Conservation (phyloP, 2,329 filamentous ascomycete species). For the Colletotrichum coccodes region DNA sequence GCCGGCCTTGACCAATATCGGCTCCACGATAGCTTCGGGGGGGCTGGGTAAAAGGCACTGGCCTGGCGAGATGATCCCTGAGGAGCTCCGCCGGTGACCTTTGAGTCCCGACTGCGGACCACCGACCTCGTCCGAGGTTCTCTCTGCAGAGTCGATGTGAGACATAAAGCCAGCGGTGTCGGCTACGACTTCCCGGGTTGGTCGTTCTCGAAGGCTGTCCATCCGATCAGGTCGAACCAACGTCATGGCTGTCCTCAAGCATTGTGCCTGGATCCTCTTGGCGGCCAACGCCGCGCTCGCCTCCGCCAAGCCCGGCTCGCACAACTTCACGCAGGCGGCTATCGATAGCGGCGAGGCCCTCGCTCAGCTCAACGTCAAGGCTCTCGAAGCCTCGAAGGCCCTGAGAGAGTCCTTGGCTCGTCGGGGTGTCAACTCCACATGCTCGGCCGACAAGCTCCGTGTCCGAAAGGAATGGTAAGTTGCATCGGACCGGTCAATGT, state of each 20-base stretch:
- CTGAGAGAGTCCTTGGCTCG: not conserved
- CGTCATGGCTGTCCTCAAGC: constrained; percentile 14
- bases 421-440: not conserved
- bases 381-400: constrained; percentile 4
- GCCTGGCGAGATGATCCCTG: not conserved
- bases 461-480: constrained; percentile 26
- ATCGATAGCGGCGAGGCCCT: constrained; percentile 21
- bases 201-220: not conserved
- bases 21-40: not conserved
- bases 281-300: not conserved
- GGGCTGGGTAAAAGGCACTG: not conserved
- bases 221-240: constrained; percentile 4
- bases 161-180: constrained; percentile 1
- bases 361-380: not conserved
- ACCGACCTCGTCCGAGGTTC: not conserved
- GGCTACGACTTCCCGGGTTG: not conserved
- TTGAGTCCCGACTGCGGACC: not conserved
- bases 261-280: constrained; percentile 14
- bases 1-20: not conserved
- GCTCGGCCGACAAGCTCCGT: constrained; percentile 14
- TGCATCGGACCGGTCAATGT: not conserved
- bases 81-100: not conserved
- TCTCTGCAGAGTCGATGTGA: not conserved
- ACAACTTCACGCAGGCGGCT: constrained; percentile 7
- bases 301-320: not conserved